Evolutionary conservation across 177 flowering plant genomes (phyloP), one percentile per base, ranked within the genome.

Genomic region (Vitis hybrid): DNA sequence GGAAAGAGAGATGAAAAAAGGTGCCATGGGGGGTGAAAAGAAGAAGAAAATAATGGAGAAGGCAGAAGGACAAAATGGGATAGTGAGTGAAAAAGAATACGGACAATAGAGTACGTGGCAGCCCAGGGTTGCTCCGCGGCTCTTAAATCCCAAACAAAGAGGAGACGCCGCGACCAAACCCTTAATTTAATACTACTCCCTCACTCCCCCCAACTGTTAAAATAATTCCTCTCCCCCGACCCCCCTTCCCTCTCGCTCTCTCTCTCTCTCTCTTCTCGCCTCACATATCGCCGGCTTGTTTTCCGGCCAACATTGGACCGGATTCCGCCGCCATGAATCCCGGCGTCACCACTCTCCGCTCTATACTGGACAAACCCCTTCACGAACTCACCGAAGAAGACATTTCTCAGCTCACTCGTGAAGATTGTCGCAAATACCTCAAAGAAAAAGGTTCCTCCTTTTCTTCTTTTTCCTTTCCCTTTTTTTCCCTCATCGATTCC

Each of bases 361-460:
- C 96, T 9, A 78, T 82, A 5, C 93, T 96, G 6, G 94, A 93
- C 79, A 96, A 96, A 72, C 97, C 99, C 40, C 87, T 92, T 59
- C 73, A 76, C 69, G 84, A 76, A 35, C 96, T 96, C 63, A 96
- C 97, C 13, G 97, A 93, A 64, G 97, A 93, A n/a, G 99, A 96
- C 86, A 91, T 96, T 81, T 88, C 98, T 14, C 99, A 93, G 85
- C 88, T 94, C 81, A 96, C 98, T 14, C 95, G 99, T 58, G 99
- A 93, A 74, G 98, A 96, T 72, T 96, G 98, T 82, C 93, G 98
- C 79, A 87, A 83, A 61, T 95, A 81, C 77, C 99, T 95, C 88
- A 89, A 85, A 79, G 87, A 87, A 21, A 95, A 95, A 91, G 99
- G 99, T 92, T 13, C 7, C 18, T 40, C 21, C 62, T 54, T 21